Evolutionary conservation across 768 basidiomycete genomes (phyloP), one percentile per base, ranked within the genome.

Genomic region (Russula brevipes): DNA sequence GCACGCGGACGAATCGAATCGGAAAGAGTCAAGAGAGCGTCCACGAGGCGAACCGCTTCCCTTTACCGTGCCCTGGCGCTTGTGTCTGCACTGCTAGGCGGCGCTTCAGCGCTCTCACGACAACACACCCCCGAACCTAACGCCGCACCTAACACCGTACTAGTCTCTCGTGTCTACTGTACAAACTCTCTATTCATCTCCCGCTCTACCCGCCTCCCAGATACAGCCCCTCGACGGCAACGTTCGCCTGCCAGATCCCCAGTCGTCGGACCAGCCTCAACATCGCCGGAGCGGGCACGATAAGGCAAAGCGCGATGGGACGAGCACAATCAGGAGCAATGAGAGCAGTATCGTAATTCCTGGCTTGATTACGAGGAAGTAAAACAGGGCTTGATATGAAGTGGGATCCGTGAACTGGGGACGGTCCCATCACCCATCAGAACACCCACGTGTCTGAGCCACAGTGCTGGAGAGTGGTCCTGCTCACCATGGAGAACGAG

Each of bases 281-380:
- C 63, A 84, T 79, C 31, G 85, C 76, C 2, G 90, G 91, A 0
- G 85, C 86, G 10, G 90, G 87, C 17, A 88, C 60, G 6, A 92
- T 72, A 3, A 90, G 77, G 35, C 80, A 72, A 11, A 89, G 74
- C 17, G 81, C 74, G 1, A 87, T 79, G 0, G 89, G 75, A 85
- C 81, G 60, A 89, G 64, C 14, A 82, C 73, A 16, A 89, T 44
- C 54, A 89, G 71, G 24, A 76, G 67, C 14, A 89, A 71, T 5
- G 82, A 80, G 41, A 91, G 76, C 17, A 87, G 75, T 33, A 93
- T 73, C 1, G 89, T 90, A 72, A 92, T 88, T 36, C 83, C 80
- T 2, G 91, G 89, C 72, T 93, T 93, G 77, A 93, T 85, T 54
- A 92, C 88, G 64, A 93, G 81, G 75, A 93, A 93, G 72, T 93